Evolutionary conservation across 1,139 yeast genomes (phyloP), one percentile per base, ranked within the genome.

Genomic region (Zygotorulaspora mrakii): DNA sequence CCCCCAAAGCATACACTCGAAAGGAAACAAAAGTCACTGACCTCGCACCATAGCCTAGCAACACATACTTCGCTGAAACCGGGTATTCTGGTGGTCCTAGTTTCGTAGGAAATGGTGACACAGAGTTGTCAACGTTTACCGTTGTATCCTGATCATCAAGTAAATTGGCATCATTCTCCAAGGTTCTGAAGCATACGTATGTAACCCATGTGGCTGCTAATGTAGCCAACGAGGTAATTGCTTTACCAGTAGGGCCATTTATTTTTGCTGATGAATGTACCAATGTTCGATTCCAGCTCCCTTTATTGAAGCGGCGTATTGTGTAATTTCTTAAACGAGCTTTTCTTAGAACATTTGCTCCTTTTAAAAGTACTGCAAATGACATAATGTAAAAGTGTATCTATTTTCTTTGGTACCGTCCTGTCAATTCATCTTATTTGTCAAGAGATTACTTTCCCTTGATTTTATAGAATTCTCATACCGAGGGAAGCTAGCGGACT

Each of bases 1-100:
- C 66, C 0, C 95, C 97, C 29, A 85, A 68, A 0, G 87, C 95
- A 58, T 89, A 89, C 3, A 91, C 96, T 53, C 81, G 86, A 67
- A 89, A 79, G n/a, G 74, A 70, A 28, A 88, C 55, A 55, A 89
- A 85, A 0, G 96, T 84, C 10, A 89, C 96, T 0, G 82, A 67
- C 54, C 97, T 70, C 3, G 81, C 77, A 0, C 97, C 97, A 43
- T 76, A 73, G 0, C 96, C 97, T 9, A 91, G 55, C 33, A 88
- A 61, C 33, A 71, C 65, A 54, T 66, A 80, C 27, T 66, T 31
- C 1, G 52, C 46, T 3, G 48, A 35, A 8, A 59, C 34, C 4
- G 53, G 55, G 17, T 37, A 42, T 1, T 39, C 39, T 1, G 50
- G 49, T 7, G 53, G 47, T 3, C 43, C 40, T 8, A 54, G 18